Conservation (phyloP, 306 rosid species). For the Geum urbanum region DNA sequence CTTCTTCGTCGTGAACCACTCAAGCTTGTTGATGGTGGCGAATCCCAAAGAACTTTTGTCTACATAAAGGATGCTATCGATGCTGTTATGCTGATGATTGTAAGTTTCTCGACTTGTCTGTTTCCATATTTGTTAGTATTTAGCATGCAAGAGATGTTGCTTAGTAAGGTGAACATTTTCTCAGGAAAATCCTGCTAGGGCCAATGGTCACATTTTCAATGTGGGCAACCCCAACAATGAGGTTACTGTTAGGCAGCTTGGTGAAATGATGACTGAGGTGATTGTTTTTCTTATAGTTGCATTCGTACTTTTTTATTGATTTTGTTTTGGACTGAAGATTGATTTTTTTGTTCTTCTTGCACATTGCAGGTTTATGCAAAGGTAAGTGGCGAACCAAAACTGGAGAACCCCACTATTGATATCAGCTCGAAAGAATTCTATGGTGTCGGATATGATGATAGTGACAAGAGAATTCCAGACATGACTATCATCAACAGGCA, state of each 20-base stretch:
- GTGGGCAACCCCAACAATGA: constrained; percentile 97
- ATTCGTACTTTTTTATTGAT: neutral
- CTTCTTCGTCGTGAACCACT: constrained; percentile 90
- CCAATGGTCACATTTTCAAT: constrained; percentile 82
- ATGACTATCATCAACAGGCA: constrained; percentile 88
- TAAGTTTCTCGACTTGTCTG: constrained; percentile 23
- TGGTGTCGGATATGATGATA: constrained; percentile 88
- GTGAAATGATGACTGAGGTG: constrained; percentile 89
- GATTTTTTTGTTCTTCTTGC: constrained; percentile 7
- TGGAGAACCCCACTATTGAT: constrained; percentile 62
- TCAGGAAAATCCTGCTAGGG: constrained; percentile 90
- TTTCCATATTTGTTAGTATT: neutral
- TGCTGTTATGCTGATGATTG: constrained; percentile 90
- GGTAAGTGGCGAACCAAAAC: constrained; percentile 65
- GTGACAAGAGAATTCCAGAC: constrained; percentile 94
- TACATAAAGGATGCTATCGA: constrained; percentile 91
- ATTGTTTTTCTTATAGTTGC: neutral
- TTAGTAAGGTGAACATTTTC: constrained; percentile 11
- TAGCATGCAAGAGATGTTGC: constrained; percentile 6
- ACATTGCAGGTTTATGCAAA: constrained; percentile 65
- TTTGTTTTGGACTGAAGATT: neutral
- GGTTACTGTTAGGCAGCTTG: constrained; percentile 95
- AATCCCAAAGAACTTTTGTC: constrained; percentile 86
- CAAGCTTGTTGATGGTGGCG: constrained; percentile 93
- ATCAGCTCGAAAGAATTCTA: constrained; percentile 87